Conservation (phyloP, 768 basidiomycete genomes). For the Cystobasidium tubakii region DNA sequence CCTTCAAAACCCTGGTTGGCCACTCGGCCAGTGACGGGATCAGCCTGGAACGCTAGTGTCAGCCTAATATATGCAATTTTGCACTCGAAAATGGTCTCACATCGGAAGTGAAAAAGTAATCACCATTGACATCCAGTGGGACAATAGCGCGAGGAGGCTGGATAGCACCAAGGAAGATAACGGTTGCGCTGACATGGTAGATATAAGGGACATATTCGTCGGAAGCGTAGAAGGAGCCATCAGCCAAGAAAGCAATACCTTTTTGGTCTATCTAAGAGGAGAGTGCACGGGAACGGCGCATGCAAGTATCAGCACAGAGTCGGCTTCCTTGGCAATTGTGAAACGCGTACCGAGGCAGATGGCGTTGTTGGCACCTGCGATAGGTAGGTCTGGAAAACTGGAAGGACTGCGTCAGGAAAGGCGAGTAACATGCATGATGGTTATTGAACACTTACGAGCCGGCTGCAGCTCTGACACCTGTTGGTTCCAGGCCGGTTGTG, state of each 20-base stretch:
- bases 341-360: slow-evolving; percentile 50
- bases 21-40: not conserved
- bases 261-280: slow-evolving; percentile 54
- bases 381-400: slow-evolving; percentile 54
- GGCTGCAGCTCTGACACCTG: slow-evolving; percentile 53
- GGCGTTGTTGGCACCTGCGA: slow-evolving; percentile 52
- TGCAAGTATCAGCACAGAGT: not conserved
- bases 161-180: slow-evolving; percentile 58
- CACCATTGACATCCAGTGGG: slow-evolving; percentile 52
- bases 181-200: slow-evolving; percentile 55
- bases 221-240: slow-evolving; percentile 63
- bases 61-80: slow-evolving; percentile 58
- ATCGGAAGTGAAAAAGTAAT: slow-evolving; percentile 57
- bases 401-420: slow-evolving; percentile 51
- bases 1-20: slow-evolving; percentile 56
- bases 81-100: no score
- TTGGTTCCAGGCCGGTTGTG: slow-evolving; percentile 60
- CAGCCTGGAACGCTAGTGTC: slow-evolving; percentile 47
- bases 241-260: slow-evolving; percentile 57
- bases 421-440: not conserved
- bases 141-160: slow-evolving; percentile 59
- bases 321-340: not conserved
- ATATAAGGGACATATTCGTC: slow-evolving; percentile 64
- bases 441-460: slow-evolving; percentile 46
- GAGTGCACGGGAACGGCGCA: not conserved